Base-by-base conservation (phyloP, 2,329 filamentous ascomycete genomes). In the Aspergillus neotritici region DNA sequence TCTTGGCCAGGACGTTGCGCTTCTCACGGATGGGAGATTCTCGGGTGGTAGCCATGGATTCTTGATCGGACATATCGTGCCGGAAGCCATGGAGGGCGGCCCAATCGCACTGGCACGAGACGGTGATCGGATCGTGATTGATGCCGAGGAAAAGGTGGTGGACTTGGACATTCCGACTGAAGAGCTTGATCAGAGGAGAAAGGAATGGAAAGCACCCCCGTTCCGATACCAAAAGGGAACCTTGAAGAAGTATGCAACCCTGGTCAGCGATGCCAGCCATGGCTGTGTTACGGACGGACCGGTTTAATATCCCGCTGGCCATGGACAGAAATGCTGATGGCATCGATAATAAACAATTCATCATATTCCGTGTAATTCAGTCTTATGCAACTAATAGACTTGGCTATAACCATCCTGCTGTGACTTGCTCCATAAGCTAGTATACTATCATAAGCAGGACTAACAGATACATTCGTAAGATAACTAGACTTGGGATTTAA, bases 1-100 rank as follows among this genome's bases (percentile, higher is more conserved):
- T 8, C 72, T 85, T 5, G 81, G 80, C 31, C 71, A 83, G 47
- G 80, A 84, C 49, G 77, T 83, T 5, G 82, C 82, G 2, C 69
- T 85, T 21, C 79, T 85, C 60, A 85, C 82, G 0, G 82, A 85
- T 55, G 82, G 47, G 14, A 14, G 47, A 30, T 49, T 47, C 21
- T 49, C 47, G 5, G 47, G 47, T 15, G 82, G 34, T 67, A 80
- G 51, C 78, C 61, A 64, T 40, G 61, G 61, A 3, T 63, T 64
- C 45, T 35, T 64, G 44, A 63, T 64, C n/a, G 61, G 61, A 5
- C 61, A 64, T 34, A 39, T 49, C 15, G 47, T 49, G 29, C 47
- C 47, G 6, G 47, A 49, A 21, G 47, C 47, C 7, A 43, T 43
- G 17, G 47, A 44, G 9, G 47, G 47, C 1, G 47, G 47, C 2